A percentile compares a stretch with the other conserved stretches of the same genome.
These are phyloP conservation scores for Picocystis sp. DNA, from an alignment of 163 green algal species.

Conservation along the genomic window DNA sequence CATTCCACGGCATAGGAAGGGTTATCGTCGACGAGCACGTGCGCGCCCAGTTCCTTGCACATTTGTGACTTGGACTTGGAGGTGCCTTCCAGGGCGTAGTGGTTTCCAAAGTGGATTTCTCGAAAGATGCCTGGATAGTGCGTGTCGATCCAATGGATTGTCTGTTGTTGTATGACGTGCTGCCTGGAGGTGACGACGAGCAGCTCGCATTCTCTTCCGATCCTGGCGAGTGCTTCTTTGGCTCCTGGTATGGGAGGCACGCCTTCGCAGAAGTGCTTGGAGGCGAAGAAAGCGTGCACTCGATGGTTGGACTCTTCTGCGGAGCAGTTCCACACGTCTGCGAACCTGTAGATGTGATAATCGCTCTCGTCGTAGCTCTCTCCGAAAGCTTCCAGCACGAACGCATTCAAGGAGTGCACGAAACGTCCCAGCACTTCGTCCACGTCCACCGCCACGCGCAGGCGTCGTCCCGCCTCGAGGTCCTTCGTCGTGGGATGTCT, in stretches of 20 bases:
- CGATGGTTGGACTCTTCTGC: constrained; percentile 60
- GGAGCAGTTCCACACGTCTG: constrained; percentile 63
- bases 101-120: constrained; percentile 89
- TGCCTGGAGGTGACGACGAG: constrained; percentile 87
- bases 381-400: constrained; percentile 51
- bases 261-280: constrained; percentile 63
- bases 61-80: constrained; percentile 77
- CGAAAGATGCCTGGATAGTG: constrained; percentile 52
- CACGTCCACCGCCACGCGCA: constrained; percentile 10
- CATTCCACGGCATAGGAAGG: constrained; percentile 77
- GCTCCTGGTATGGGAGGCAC: constrained; percentile 78
- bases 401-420: constrained; percentile 61
- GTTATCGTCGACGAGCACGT: constrained; percentile 90
- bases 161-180: constrained; percentile 69
- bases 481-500: no score
- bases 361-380: constrained; percentile 53
- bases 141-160: constrained; percentile 62
- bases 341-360: constrained; percentile 81
- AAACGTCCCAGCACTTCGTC: constrained; percentile 69
- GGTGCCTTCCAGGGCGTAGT: constrained; percentile 68
- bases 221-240: constrained; percentile 40
- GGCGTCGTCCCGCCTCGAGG: neutral
- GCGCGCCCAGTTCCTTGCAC: constrained; percentile 50
- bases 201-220: constrained; percentile 49
- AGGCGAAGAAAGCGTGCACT: constrained; percentile 89